Evolutionary conservation across 2,329 filamentous ascomycete species (phyloP), one percentile per base, ranked within the genome.

Genomic region (Colletotrichum gigasporum): DNA sequence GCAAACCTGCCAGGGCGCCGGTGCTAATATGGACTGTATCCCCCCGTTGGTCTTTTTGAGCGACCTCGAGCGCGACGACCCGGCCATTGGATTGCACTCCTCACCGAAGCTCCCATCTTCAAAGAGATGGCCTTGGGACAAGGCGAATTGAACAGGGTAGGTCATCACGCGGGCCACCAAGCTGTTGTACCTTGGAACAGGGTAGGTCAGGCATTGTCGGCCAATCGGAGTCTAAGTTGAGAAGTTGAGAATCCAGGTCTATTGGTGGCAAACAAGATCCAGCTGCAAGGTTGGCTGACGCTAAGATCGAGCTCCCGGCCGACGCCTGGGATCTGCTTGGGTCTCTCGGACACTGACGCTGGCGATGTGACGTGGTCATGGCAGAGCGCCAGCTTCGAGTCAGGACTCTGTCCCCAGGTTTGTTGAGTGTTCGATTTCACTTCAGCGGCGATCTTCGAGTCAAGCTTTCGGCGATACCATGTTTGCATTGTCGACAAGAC

Each of bases 301-400:
- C 56, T 50, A 62, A 54, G 62, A 55, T 54, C 26, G 16, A 37
- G 48, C 26, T 39, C 22, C 48, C 28, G 56, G 48, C 30, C 62
- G 22, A 34, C 42, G 61, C 47, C 42, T 61, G 41, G 54, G 48
- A 60, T 55, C 56, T 56, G 62, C 62, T 61, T 62, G 47, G 62
- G 47, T 55, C 56, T 51, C 62, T 62, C 62, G 20, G 56, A 55
- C 62, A 16, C 52, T 11, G 30, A 34, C 18, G 41, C 53, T 26
- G 35, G 14, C 34, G 50, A 64, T 55, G 35, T 61, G 62, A 55
- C 56, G 35, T 64, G 56, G 56, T 54, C 42, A 54, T 28, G 56
- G 62, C 56, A 37, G 26, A 55, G 18, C n/a, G 26, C 28, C 44
- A 32, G 24, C 14, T 24, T 39, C 42, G 16, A 50, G 41, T 42